phyloP scores from a whole-genome alignment of 495 filamentous ascomycete genomes.

The Penicillium paradoxum region DNA sequence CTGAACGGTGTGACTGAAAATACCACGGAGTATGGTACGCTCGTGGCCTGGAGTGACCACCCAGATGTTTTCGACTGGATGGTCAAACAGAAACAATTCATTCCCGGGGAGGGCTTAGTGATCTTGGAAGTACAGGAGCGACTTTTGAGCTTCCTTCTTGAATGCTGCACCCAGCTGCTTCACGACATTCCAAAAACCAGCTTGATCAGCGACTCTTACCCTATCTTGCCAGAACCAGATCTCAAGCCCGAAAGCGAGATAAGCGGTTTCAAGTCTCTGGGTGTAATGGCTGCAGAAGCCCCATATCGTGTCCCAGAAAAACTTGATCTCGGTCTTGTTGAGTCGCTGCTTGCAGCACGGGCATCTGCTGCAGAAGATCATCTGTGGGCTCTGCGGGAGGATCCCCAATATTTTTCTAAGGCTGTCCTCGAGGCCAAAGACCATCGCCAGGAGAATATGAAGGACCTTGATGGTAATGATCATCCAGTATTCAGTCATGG shows the following conservation, averaged over 20 bases:
- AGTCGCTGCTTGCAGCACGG: slow-evolving; percentile 35
- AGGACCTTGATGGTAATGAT: neutral
- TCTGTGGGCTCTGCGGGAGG: slow-evolving; percentile 49
- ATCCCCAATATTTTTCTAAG: slow-evolving; percentile 48
- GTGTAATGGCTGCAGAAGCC: slow-evolving; percentile 36
- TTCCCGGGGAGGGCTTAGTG: slow-evolving; percentile 40
- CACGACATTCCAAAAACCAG: slow-evolving; percentile 29
- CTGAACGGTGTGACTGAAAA: slow-evolving; percentile 29
- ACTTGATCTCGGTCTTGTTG: slow-evolving; percentile 37
- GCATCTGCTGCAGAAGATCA: slow-evolving; percentile 42
- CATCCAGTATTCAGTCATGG: neutral
- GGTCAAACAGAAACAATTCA: slow-evolving; percentile 16
- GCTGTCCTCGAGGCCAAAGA: slow-evolving; percentile 31
- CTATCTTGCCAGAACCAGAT: neutral
- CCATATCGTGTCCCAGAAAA: slow-evolving; percentile 40
- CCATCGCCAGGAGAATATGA: slow-evolving; percentile 32
- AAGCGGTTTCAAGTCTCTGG: slow-evolving; percentile 17
- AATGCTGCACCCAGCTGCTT: slow-evolving; percentile 36
- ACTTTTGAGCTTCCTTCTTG: slow-evolving; percentile 39
- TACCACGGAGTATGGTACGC: slow-evolving; percentile 36
- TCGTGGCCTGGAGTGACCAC: slow-evolving; percentile 39
- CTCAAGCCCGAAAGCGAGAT: neutral
- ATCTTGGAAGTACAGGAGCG: slow-evolving; percentile 42
- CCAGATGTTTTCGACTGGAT: slow-evolving; percentile 31
- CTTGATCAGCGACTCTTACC: neutral